These are phyloP conservation scores for Tylopilus intermedius DNA, from an alignment of 768 basidiomycete species.

Conservation along the genomic window DNA sequence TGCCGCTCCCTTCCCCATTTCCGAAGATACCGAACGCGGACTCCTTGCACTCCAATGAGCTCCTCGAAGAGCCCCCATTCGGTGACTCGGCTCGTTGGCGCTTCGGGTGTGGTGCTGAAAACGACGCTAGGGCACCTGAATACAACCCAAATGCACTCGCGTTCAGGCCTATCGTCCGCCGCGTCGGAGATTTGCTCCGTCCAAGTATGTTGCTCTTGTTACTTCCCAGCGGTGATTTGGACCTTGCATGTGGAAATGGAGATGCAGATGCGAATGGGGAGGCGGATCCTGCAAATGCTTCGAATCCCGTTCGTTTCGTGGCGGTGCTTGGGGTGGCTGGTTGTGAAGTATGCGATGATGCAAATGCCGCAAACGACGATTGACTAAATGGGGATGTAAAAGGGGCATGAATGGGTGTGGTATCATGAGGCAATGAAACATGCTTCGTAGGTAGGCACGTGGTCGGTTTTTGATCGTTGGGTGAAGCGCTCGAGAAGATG, in stretches of 20 bases:
- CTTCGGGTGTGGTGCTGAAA: conserved; percentile 42
- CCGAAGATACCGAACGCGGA: conserved; percentile 28
- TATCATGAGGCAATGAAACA: conserved; percentile 19
- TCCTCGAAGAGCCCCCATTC: conserved; percentile 36
- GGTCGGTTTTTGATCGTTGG: conserved; percentile 27
- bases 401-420: conserved; percentile 16
- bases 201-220: conserved; percentile 24
- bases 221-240: conserved; percentile 49
- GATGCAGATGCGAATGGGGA: conserved; percentile 47
- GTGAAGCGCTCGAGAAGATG: conserved; percentile 31
- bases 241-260: conserved; percentile 29
- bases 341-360: conserved; percentile 14
- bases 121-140: conserved; percentile 42
- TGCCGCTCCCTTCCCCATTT: conserved; percentile 35
- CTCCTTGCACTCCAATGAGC: conserved; percentile 40
- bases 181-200: conserved; percentile 54
- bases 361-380: conserved; percentile 21
- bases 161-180: conserved; percentile 37
- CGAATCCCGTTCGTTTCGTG: conserved; percentile 52
- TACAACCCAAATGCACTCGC: conserved; percentile 60
- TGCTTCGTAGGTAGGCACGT: conserved; percentile 23
- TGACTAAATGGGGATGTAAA: conserved; percentile 22
- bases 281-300: conserved; percentile 47
- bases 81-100: conserved; percentile 52
- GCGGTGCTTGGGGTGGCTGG: conserved; percentile 31